A percentile compares a stretch with the other conserved stretches of the same genome.
phyloP scores from a whole-genome alignment of 2,329 filamentous ascomycete species.

The Zarea fungicola region DNA sequence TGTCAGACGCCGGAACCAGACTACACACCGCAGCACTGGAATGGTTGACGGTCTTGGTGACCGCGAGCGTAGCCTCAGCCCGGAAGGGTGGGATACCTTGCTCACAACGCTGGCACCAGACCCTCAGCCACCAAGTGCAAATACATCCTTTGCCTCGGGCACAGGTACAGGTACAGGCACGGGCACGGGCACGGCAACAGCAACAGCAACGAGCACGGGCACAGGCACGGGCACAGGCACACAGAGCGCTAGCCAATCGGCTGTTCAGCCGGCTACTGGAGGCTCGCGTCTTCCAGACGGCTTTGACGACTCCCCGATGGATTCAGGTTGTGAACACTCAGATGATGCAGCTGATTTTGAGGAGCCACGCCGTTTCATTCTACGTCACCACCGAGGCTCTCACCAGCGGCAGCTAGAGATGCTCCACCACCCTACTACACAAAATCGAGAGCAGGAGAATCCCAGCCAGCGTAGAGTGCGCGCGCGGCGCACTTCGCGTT shows the following conservation, averaged over 20 bases:
- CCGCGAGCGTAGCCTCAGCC: slow-evolving; percentile 75
- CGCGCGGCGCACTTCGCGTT: background rate
- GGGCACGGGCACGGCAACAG: no score
- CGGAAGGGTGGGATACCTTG: slow-evolving; percentile 76
- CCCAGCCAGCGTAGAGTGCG: background rate
- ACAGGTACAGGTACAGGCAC: no score
- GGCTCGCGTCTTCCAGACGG: slow-evolving; percentile 26
- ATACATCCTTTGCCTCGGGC: slow-evolving; percentile 75
- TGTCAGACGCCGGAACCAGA: slow-evolving; percentile 4
- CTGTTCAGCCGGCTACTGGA: slow-evolving; percentile 31
- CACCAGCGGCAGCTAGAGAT: no score
- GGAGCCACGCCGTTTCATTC: slow-evolving; percentile 18
- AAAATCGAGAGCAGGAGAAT: no score
- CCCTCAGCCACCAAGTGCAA: slow-evolving; percentile 69
- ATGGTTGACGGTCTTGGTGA: slow-evolving; percentile 79
- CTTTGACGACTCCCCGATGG: slow-evolving; percentile 28
- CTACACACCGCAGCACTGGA: slow-evolving; percentile 10
- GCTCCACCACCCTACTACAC: no score
- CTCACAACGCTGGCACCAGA: slow-evolving; percentile 77
- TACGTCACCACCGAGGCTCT: slow-evolving; percentile 16
- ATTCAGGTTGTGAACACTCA: slow-evolving; percentile 50
- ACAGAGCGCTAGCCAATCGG: slow-evolving; percentile 30
- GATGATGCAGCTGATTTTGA: slow-evolving; percentile 49
- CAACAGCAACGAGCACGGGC: no score
- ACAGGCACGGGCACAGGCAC: no score